phyloP scores from a whole-genome alignment of 495 filamentous ascomycete genomes.

The Baudoinia panamericana region DNA sequence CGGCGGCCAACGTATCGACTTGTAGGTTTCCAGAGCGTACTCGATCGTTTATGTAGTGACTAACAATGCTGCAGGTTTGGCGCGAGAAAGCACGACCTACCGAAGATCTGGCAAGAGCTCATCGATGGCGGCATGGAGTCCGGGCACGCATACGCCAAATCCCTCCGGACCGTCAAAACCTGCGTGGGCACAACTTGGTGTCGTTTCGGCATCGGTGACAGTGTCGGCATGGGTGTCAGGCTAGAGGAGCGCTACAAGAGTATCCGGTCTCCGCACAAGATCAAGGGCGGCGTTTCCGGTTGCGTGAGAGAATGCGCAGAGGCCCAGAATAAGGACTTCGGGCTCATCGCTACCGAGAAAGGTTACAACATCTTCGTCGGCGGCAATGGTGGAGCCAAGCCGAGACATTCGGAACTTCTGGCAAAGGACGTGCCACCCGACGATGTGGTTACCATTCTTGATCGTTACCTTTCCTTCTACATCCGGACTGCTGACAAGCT shows the following conservation, averaged over 20 bases:
- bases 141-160: slow-evolving; percentile 91
- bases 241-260: slow-evolving; percentile 93
- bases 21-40: slow-evolving; percentile 70
- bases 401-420: slow-evolving; percentile 73
- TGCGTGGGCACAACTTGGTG: slow-evolving; percentile 96
- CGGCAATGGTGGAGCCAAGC: slow-evolving; percentile 86
- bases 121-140: slow-evolving; percentile 89
- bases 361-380: slow-evolving; percentile 92
- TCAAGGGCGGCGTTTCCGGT: slow-evolving; percentile 85
- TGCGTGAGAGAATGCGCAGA: slow-evolving; percentile 93
- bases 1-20: slow-evolving; percentile 86
- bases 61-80: slow-evolving; percentile 5
- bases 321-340: slow-evolving; percentile 94
- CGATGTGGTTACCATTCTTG: slow-evolving; percentile 73
- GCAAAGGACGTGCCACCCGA: slow-evolving; percentile 82
- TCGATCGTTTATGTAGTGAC: background rate
- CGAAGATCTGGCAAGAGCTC: slow-evolving; percentile 76
- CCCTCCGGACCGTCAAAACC: slow-evolving; percentile 81
- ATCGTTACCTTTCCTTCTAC: slow-evolving; percentile 92
- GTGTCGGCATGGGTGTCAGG: slow-evolving; percentile 90
- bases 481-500: slow-evolving; percentile 93
- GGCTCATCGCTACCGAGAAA: slow-evolving; percentile 86
- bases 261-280: slow-evolving; percentile 79
- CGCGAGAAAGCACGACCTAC: slow-evolving; percentile 79
- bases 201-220: slow-evolving; percentile 83